Percentiles rank a stretch among this genome's conserved stretches.
phyloP scores from a whole-genome alignment of 805 yeast species.

The Candida patagonica region DNA sequence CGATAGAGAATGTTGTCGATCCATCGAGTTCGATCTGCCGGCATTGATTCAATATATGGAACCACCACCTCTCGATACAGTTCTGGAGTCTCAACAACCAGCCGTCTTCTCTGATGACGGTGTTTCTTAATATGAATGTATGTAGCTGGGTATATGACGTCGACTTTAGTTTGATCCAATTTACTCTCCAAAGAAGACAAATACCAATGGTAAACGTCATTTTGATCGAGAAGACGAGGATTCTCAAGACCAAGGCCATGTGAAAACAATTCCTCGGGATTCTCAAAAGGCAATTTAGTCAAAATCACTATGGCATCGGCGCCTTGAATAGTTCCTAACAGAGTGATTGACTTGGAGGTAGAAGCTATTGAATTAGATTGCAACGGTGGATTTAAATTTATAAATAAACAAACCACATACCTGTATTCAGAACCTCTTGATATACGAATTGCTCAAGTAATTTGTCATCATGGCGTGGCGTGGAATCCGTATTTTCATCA shows the following conservation, averaged over 20 bases:
- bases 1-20: constrained; percentile 72
- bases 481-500: too few relatives aligned
- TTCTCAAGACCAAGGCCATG: constrained; percentile 14
- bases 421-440: background rate
- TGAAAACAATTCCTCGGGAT: constrained; percentile 5
- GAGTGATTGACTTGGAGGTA: constrained; percentile 51
- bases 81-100: constrained; percentile 75
- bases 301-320: constrained; percentile 59
- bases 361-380: constrained; percentile 35
- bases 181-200: constrained; percentile 41
- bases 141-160: constrained; percentile 83
- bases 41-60: constrained; percentile 71
- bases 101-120: constrained; percentile 46
- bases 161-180: constrained; percentile 40
- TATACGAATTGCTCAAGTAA: too few relatives aligned
- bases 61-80: constrained; percentile 50
- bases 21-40: constrained; percentile 78
- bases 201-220: constrained; percentile 86
- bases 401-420: constrained; percentile 1
- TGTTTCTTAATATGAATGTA: constrained; percentile 73
- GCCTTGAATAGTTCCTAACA: constrained; percentile 58
- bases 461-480: too few relatives aligned
- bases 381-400: background rate
- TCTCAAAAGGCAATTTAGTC: constrained; percentile 59
- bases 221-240: constrained; percentile 42